These are phyloP conservation scores for Sclerospora graminicola DNA, from an alignment of 352 stramenopile species.

Conservation along the genomic window DNA sequence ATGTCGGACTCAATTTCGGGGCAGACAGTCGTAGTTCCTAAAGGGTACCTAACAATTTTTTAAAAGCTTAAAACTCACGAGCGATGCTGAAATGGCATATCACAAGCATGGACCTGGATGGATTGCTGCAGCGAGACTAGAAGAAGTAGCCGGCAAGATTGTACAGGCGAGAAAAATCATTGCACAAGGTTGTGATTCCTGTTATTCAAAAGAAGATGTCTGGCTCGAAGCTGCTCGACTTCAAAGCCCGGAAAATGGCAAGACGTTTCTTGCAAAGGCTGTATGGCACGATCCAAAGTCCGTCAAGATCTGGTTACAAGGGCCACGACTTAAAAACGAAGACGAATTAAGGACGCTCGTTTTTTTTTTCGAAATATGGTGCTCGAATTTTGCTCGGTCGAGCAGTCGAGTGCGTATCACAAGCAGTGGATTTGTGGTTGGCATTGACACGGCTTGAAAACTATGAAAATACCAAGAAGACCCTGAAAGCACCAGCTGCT, in stretches of 20 bases:
- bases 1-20: constrained; percentile 94
- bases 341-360: constrained; percentile 97
- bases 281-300: constrained; percentile 90
- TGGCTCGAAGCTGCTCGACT: too few species aligned
- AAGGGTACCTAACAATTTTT: too few species aligned
- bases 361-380: constrained; percentile 94
- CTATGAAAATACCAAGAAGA: constrained; percentile 99
- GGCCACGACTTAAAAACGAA: constrained; percentile 95
- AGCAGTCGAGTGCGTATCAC: constrained; percentile 97
- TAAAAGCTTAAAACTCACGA: constrained; percentile 97
- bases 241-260: too few species aligned
- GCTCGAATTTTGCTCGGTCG: constrained; percentile 91
- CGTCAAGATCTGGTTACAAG: constrained; percentile 94
- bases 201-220: constrained; percentile 94
- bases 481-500: constrained; percentile 85
- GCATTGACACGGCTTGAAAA: constrained; percentile 95
- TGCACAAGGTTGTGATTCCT: constrained; percentile 94
- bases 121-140: too few species aligned
- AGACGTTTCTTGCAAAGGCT: constrained; percentile 92
- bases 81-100: too few species aligned
- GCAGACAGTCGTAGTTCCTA: constrained; percentile 96
- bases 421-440: constrained; percentile 98
- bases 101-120: too few species aligned
- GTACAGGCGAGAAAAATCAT: too few species aligned
- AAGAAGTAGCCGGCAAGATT: too few species aligned